Base-by-base conservation (phyloP, 805 yeast species). In the Pichia thaimueangensis region DNA sequence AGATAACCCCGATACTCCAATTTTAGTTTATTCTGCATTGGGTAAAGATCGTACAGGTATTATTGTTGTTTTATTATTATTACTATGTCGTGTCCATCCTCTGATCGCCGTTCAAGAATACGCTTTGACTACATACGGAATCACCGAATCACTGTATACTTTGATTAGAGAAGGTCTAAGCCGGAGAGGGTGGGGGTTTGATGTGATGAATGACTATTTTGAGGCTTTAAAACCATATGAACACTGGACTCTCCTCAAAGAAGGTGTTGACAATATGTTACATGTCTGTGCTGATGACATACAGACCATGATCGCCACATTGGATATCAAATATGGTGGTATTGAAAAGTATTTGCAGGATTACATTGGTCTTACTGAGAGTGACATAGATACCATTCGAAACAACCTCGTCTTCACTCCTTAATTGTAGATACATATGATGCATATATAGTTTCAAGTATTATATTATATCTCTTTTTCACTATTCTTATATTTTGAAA, bases 31-130 rank as follows among this genome's bases (percentile, higher is more conserved):
- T 56, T 86, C 95, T 62, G 76, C 89, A 4, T 91, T 91, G 1
- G 95, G 95, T 2, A 86, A 86, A 58, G 95, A 86, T 57, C 71
- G 95, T 34, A 86, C 95, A 0, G 95, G 95, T 0, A 69, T 85
- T 12, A 57, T 83, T 49, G 73, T 80, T 2, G 83, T 86, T 78
- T 58, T 86, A 47, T 65, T 86, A 5, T 65, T 86, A 35, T 62
- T 77, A 16, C 57, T 84, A 8, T 63, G 74, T 5, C 89, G 85
- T 0, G 85, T 86, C 4, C 86, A 82, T 46, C 67, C 70, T 11
- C 74, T 76, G 49, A 74, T 78, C 1, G 69, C 86, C 30, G 78
- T 86, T 1, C 72, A 78, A 49, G 96, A 86, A 55, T 87, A 85
- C 54, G 93, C 82, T 56, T 63, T 86, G 53, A 83, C 94, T 1